These are phyloP conservation scores for Mucor piriformis DNA, from an alignment of 371 early-diverging fungal species.

Conservation along the genomic window DNA sequence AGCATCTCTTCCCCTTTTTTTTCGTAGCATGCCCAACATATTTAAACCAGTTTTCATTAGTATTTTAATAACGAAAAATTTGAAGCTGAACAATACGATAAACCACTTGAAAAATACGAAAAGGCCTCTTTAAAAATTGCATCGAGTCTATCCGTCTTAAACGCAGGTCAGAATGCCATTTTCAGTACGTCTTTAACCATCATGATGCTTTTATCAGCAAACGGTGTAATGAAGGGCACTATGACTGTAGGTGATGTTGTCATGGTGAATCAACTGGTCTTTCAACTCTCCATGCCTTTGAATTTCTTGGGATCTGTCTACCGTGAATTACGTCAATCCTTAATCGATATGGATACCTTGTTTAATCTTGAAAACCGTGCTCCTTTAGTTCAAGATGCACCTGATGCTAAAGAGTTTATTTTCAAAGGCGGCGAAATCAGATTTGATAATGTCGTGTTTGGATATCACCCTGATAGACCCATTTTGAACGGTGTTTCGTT, in stretches of 20 bases:
- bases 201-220: constrained; percentile 93
- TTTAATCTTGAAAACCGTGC: constrained; percentile 78
- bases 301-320: constrained; percentile 98
- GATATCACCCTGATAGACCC: constrained; percentile 76
- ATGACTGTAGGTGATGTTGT: constrained; percentile 97
- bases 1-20: too few relatives aligned
- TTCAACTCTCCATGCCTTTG: constrained; percentile 91
- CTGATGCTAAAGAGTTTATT: constrained; percentile 57
- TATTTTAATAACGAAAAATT: constrained; percentile 91
- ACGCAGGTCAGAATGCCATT: constrained; percentile 93
- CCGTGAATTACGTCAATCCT: constrained; percentile 88
- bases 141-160: constrained; percentile 85
- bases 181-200: constrained; percentile 85
- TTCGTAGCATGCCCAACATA: too few relatives aligned
- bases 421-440: constrained; percentile 70
- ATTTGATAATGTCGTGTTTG: constrained; percentile 88
- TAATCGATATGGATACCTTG: constrained; percentile 96
- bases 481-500: constrained; percentile 82
- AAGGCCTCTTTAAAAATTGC: constrained; percentile 88
- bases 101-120: constrained; percentile 86
- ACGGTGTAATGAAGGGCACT: constrained; percentile 81
- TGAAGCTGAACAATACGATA: constrained; percentile 86
- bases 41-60: too few relatives aligned
- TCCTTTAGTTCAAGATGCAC: constrained; percentile 54
- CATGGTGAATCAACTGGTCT: constrained; percentile 95